Evolutionary conservation across 768 basidiomycete genomes (phyloP).

Genomic region (Leccinum longicurvipes): DNA sequence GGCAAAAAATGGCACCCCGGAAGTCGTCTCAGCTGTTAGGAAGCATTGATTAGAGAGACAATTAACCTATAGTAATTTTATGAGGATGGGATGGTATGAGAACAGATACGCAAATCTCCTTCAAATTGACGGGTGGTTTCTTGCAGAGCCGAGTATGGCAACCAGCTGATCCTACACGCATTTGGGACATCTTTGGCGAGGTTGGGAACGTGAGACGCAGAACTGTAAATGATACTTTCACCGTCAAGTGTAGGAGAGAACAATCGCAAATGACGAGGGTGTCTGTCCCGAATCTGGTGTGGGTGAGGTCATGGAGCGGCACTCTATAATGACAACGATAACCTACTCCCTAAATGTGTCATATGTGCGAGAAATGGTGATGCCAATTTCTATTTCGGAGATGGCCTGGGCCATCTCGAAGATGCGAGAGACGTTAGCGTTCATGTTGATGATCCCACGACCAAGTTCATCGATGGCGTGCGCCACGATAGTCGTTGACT

Average conservation of each 20-base stretch:
- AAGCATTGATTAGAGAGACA: constrained; percentile 8
- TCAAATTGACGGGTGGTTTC: constrained; percentile 71
- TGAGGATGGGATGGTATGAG: constrained; percentile 69
- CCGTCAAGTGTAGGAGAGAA: constrained; percentile 52
- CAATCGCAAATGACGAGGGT: constrained; percentile 67
- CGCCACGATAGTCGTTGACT: constrained; percentile 54
- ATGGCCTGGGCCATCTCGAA: constrained; percentile 79
- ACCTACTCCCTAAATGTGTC: constrained; percentile 90
- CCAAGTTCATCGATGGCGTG: constrained; percentile 74
- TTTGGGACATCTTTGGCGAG: constrained; percentile 41
- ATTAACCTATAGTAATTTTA: constrained; percentile 71
- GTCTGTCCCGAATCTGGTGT: constrained; percentile 65
- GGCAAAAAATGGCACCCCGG: constrained; percentile 76
- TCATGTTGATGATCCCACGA: constrained; percentile 80
- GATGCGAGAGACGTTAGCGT: constrained; percentile 46
- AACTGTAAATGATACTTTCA: constrained; percentile 45
- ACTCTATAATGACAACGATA: constrained; percentile 78
- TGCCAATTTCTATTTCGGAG: constrained; percentile 85
- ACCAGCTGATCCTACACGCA: constrained; percentile 64
- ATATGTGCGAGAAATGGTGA: constrained; percentile 81
- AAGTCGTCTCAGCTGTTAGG: constrained; percentile 1
- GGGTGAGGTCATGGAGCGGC: constrained; percentile 80
- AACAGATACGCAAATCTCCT: constrained; percentile 77
- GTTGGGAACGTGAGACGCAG: constrained; percentile 36
- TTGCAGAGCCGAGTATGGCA: constrained; percentile 85